Base-by-base conservation (phyloP, 495 filamentous ascomycete species). In the Parathielavia hyrcaniae region DNA sequence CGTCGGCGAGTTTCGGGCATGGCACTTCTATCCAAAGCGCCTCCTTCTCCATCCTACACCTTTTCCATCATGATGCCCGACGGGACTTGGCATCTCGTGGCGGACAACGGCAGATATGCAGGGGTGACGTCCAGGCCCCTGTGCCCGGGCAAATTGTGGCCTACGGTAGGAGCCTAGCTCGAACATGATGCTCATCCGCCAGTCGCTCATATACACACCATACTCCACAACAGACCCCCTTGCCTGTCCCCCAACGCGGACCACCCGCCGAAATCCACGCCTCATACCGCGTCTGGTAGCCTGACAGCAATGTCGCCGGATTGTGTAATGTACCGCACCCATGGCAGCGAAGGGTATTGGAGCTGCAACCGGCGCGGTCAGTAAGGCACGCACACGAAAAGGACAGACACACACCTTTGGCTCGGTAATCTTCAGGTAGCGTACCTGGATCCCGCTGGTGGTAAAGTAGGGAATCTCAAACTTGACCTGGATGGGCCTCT, bases 391-490 rank as follows among this genome's bases (percentile, higher is more conserved):
- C 19, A 39, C 11, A 41, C n/a, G 11, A n/a, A 34, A 12, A 53
- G 10, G 38, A 34, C 20, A 32, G 11, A 47, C 40, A 79, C 81
- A 64, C 79, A 96, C 91, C 90, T 99, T 99, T 6, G 93, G 95
- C 74, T 99, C 93, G 57, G 95, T 97, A 65, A 99, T 99, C 82
- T 99, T 99, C 74, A 99, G 71, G 70, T 99, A 99, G 57, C 93
- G 84, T 61, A 97, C 95, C 72, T 97, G 93, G 67, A 99, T 99
- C 35, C 93, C 93, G 71, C 88, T 93, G 5, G 93, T 99, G 9
- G 93, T 99, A 70, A 99, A 99, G 72, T 99, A 99, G 32, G 95
- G 95, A 70, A 97, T 97, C 79, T 99, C 95, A 71, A 97, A 99
- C 75, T 97, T 99, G 76, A 99, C 93, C 70, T 87, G 91, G 67